These are phyloP conservation scores for Globisporangium spiculum DNA, from an alignment of 352 stramenopile genomes.

Conservation along the genomic window DNA sequence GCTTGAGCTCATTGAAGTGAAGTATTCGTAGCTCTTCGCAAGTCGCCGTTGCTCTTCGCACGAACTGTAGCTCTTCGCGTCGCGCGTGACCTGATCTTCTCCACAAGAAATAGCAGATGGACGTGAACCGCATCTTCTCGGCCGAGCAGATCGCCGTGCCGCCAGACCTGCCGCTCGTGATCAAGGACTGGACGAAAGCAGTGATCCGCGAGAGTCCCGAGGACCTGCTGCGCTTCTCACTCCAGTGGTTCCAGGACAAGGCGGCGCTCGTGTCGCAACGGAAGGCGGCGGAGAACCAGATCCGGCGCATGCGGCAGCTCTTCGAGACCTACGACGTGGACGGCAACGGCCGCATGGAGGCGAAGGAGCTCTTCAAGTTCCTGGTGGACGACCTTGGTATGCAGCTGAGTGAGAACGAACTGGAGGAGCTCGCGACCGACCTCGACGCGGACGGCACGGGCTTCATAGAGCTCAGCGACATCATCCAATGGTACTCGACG, in stretches of 20 bases:
- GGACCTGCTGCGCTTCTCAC: slow-evolving; percentile 81
- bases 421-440: slow-evolving; percentile 69
- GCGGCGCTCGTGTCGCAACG: slow-evolving; percentile 50
- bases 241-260: slow-evolving; percentile 86
- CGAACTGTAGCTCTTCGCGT: not conserved
- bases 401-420: slow-evolving; percentile 46
- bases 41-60: not conserved
- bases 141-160: slow-evolving; percentile 91
- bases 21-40: not conserved
- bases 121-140: slow-evolving; percentile 91
- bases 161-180: slow-evolving; percentile 76
- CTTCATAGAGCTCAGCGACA: slow-evolving; percentile 80
- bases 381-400: slow-evolving; percentile 63
- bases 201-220: slow-evolving; percentile 78
- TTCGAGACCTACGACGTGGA: slow-evolving; percentile 84
- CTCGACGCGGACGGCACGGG: slow-evolving; percentile 71
- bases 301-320: slow-evolving; percentile 63
- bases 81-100: not conserved
- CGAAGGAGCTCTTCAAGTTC: slow-evolving; percentile 66
- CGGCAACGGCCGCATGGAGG: slow-evolving; percentile 75
- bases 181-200: slow-evolving; percentile 91
- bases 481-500: slow-evolving; percentile 76
- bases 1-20: not conserved
- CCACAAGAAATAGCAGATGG: slow-evolving; percentile 44
- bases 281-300: slow-evolving; percentile 62